Evolutionary conservation across 2,329 filamentous ascomycete genomes (phyloP).

Genomic region (Basipetospora sp.): DNA sequence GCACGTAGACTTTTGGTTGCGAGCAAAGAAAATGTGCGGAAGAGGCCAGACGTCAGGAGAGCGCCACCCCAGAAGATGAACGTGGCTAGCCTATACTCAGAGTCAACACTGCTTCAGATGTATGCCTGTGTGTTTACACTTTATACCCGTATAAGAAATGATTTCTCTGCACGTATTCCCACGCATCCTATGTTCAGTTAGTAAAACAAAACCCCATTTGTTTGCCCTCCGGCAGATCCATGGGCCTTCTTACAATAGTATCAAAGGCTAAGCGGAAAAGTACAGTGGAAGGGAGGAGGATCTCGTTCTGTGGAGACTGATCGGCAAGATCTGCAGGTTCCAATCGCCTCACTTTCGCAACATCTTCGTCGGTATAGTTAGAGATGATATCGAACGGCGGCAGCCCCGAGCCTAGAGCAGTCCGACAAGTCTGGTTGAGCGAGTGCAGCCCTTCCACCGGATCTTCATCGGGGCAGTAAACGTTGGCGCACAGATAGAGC

Average conservation of each 20-base stretch:
- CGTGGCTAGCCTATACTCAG: neutral
- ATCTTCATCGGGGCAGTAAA: constrained; percentile 19
- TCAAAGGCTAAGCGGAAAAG: constrained; percentile 22
- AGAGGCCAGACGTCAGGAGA: neutral
- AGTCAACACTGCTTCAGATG: no score
- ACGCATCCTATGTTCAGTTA: no score
- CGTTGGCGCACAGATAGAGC: constrained; percentile 22
- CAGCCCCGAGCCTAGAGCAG: constrained; percentile 11
- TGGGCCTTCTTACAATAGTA: constrained; percentile 19
- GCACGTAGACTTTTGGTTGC: no score
- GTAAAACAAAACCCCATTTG: no score
- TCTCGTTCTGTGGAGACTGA: constrained; percentile 13
- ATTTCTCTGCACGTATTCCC: constrained; percentile 18
- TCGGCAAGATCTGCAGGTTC: constrained; percentile 16
- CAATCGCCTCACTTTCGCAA: constrained; percentile 15
- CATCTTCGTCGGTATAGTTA: constrained; percentile 19
- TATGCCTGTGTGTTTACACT: no score
- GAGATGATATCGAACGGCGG: constrained; percentile 21
- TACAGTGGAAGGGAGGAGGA: constrained; percentile 20
- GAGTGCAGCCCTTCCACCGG: constrained; percentile 12
- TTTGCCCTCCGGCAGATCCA: no score
- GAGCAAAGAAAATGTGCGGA: no score
- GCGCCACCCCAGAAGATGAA: neutral
- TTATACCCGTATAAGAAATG: constrained; percentile 26
- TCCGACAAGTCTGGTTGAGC: constrained; percentile 22